Evolutionary conservation across 495 filamentous ascomycete species (phyloP).

Genomic region (Hypoxylon trugodes): DNA sequence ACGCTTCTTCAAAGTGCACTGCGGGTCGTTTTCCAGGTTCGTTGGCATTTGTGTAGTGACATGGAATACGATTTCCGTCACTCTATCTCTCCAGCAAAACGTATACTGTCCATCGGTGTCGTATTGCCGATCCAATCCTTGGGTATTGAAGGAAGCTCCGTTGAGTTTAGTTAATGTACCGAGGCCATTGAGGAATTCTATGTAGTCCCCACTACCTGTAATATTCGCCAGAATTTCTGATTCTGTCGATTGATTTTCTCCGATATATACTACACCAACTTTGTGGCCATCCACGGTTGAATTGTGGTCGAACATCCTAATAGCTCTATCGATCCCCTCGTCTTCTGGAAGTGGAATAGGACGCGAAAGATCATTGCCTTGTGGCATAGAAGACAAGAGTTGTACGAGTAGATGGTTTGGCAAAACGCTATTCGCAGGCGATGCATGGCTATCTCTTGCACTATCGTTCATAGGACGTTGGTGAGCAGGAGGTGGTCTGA

Average conservation of each 20-base stretch:
- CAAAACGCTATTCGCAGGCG: conserved; percentile 62
- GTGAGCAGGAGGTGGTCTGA: conserved; percentile 71
- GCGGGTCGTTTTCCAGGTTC: conserved; percentile 74
- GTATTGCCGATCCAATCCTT: conserved; percentile 80
- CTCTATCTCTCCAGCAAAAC: conserved; percentile 91
- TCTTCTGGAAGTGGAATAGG: conserved; percentile 86
- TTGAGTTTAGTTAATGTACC: conserved; percentile 82
- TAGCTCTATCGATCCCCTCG: conserved; percentile 76
- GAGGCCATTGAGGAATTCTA: conserved; percentile 79
- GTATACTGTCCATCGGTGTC: conserved; percentile 85
- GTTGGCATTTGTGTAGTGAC: conserved; percentile 97
- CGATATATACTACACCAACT: conserved; percentile 92
- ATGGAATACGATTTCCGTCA: conserved; percentile 95
- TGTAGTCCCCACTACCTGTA: conserved; percentile 83
- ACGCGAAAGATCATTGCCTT: conserved; percentile 63
- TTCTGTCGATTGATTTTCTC: conserved; percentile 81
- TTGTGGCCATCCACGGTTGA: conserved; percentile 95
- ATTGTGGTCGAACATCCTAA: conserved; percentile 83
- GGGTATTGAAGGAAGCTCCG: conserved; percentile 87
- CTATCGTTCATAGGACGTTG: conserved; percentile 58
- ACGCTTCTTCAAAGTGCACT: conserved; percentile 84
- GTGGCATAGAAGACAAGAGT: conserved; percentile 75
- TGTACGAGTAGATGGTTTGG: conserved; percentile 89
- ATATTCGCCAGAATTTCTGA: conserved; percentile 85
- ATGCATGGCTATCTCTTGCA: conserved; percentile 51